phyloP scores from a whole-genome alignment of 352 stramenopile species.

The Bremia lactucae region DNA sequence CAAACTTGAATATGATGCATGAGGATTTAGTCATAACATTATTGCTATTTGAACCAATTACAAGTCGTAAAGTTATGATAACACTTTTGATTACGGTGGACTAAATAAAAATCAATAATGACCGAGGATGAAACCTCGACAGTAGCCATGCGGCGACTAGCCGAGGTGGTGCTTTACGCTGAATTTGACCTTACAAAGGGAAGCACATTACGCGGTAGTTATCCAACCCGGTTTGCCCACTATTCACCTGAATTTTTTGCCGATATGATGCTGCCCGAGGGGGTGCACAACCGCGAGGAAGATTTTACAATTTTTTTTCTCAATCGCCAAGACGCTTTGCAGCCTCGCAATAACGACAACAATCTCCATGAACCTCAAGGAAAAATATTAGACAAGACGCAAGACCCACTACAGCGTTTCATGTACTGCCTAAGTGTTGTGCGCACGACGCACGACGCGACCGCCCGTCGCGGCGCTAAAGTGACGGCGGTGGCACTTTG shows the following conservation, averaged over 20 bases:
- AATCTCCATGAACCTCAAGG: constrained; percentile 1
- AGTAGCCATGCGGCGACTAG: constrained; percentile 19
- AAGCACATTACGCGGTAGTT: constrained; percentile 72
- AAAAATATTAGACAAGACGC: not conserved
- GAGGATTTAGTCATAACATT: too few relatives aligned
- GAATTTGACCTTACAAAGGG: constrained; percentile 85
- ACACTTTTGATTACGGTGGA: too few relatives aligned
- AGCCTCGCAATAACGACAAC: not conserved
- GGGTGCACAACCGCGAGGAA: constrained; percentile 79
- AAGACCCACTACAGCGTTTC: constrained; percentile 53
- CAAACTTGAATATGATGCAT: too few relatives aligned
- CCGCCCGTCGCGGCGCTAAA: constrained; percentile 55
- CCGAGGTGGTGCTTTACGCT: constrained; percentile 67
- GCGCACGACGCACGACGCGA: constrained; percentile 67
- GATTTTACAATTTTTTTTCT: constrained; percentile 86
- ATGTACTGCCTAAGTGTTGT: constrained; percentile 86
- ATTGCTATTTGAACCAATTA: too few relatives aligned
- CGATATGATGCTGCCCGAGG: constrained; percentile 82
- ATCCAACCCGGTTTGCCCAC: constrained; percentile 42
- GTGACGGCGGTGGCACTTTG: constrained; percentile 80
- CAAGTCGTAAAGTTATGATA: too few relatives aligned
- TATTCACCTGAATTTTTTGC: constrained; percentile 86
- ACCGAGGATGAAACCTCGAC: not conserved
- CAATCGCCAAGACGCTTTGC: constrained; percentile 39
- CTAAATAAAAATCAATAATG: too few relatives aligned